Conservation (phyloP, 352 stramenopile genomes). For the Phytophthora brassicae region DNA sequence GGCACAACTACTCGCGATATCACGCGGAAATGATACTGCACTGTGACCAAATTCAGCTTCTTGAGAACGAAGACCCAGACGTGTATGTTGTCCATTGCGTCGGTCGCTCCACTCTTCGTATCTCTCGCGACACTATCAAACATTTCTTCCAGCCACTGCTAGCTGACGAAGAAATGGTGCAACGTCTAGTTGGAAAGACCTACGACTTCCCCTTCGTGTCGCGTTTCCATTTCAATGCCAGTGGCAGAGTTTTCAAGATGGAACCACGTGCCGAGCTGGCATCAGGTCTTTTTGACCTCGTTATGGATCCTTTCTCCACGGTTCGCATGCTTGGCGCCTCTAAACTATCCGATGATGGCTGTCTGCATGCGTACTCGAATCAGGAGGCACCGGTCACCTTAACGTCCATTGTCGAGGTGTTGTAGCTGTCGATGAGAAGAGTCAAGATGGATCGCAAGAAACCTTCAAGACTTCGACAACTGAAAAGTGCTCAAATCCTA, state of each 20-base stretch:
- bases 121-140: conserved; percentile 62
- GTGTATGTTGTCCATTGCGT: conserved; percentile 45
- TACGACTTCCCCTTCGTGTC: conserved; percentile 60
- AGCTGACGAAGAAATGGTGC: conserved; percentile 59
- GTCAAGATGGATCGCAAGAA: too few relatives aligned
- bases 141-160: conserved; percentile 65
- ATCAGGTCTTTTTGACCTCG: conserved; percentile 48
- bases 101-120: conserved; percentile 47
- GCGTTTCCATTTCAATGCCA: conserved; percentile 57
- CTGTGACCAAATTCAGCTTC: conserved; percentile 37
- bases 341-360: conserved; percentile 52
- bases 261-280: conserved; percentile 57
- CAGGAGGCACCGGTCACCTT: not conserved
- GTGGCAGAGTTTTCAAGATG: conserved; percentile 49
- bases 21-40: conserved; percentile 45
- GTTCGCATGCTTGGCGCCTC: conserved; percentile 56
- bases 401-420: too few relatives aligned
- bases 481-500: too few relatives aligned
- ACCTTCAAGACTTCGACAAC: too few relatives aligned
- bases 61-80: conserved; percentile 37
- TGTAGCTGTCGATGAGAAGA: too few relatives aligned
- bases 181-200: conserved; percentile 57
- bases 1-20: conserved; percentile 65
- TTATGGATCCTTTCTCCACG: conserved; percentile 57
- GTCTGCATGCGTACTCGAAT: conserved; percentile 52